phyloP scores from a whole-genome alignment of 2,329 filamentous ascomycete genomes.

The Purpureocillium takamizusanense region DNA sequence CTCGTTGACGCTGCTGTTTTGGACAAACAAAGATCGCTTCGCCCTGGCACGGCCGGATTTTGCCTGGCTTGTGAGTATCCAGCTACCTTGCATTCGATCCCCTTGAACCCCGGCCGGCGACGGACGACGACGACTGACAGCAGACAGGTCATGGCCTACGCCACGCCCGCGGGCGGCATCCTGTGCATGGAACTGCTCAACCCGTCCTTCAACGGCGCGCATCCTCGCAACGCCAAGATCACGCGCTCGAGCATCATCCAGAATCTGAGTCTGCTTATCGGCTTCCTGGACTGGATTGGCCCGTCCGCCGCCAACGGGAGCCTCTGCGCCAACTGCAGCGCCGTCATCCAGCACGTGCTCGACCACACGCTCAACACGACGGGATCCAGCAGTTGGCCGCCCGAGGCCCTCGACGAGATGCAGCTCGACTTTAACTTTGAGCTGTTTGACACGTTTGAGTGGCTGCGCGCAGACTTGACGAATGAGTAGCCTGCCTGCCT shows the following conservation, averaged over 20 bases:
- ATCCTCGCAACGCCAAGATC: slow-evolving; percentile 10
- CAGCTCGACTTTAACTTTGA: slow-evolving; percentile 34
- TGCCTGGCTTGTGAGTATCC: slow-evolving; percentile 28
- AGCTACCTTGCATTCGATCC: no score
- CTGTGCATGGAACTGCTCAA: slow-evolving; percentile 38
- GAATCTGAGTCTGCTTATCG: slow-evolving; percentile 37
- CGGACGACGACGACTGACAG: neutral
- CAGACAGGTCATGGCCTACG: slow-evolving; percentile 30
- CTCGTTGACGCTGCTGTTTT: slow-evolving; percentile 31
- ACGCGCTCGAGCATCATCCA: slow-evolving; percentile 37
- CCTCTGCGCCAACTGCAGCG: slow-evolving; percentile 31
- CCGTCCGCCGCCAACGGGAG: slow-evolving; percentile 35
- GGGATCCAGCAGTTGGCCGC: slow-evolving; percentile 3
- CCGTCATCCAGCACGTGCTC: slow-evolving; percentile 36
- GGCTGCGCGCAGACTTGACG: slow-evolving; percentile 21
- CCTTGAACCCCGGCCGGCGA: no score
- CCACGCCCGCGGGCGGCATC: slow-evolving; percentile 35
- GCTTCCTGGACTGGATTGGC: slow-evolving; percentile 37
- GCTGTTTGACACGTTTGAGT: slow-evolving; percentile 39
- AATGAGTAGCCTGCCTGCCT: no score
- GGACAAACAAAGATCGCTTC: slow-evolving; percentile 36
- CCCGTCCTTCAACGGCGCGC: slow-evolving; percentile 18
- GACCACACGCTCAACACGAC: slow-evolving; percentile 32
- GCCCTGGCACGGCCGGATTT: slow-evolving; percentile 27
- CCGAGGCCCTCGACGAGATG: slow-evolving; percentile 15